Evolutionary conservation across 2,329 filamentous ascomycete genomes (phyloP).

Genomic region (Lasiodiplodia citricola): DNA sequence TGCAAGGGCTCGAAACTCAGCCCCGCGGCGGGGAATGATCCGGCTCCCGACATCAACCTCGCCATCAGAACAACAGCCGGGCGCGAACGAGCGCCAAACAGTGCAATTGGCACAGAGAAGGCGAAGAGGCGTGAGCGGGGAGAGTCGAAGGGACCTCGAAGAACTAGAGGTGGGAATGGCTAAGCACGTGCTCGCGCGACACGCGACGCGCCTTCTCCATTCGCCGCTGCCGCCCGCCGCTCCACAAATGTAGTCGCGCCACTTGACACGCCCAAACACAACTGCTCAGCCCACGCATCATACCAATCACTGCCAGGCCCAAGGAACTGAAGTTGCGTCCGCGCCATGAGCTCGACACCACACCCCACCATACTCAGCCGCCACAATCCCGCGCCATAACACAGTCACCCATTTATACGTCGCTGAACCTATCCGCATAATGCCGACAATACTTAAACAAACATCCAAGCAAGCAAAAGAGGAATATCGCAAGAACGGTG

Average conservation of each 20-base stretch:
- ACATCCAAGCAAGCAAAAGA: slow-evolving; percentile 44
- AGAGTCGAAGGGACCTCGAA: not conserved
- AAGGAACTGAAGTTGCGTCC: not conserved
- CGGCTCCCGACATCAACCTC: not conserved
- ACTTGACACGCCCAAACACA: not conserved
- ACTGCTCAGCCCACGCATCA: not conserved
- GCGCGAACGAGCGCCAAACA: not conserved
- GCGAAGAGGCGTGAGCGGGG: not conserved
- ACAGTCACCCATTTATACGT: not conserved
- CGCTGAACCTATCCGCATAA: not conserved
- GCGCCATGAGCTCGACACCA: not conserved
- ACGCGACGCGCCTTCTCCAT: not conserved
- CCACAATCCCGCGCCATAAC: not conserved
- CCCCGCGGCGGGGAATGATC: not conserved
- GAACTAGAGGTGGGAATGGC: not conserved
- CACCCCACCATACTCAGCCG: not conserved
- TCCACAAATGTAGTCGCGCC: not conserved
- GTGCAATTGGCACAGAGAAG: no score
- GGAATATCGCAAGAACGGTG: slow-evolving; percentile 39
- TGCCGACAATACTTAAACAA: slow-evolving; percentile 29
- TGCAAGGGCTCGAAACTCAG: not conserved
- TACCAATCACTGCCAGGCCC: not conserved
- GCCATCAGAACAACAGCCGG: not conserved
- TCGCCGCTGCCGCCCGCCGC: not conserved
- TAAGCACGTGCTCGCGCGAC: not conserved